Evolutionary conservation across 768 basidiomycete species (phyloP).

Genomic region (Mycena maculata): DNA sequence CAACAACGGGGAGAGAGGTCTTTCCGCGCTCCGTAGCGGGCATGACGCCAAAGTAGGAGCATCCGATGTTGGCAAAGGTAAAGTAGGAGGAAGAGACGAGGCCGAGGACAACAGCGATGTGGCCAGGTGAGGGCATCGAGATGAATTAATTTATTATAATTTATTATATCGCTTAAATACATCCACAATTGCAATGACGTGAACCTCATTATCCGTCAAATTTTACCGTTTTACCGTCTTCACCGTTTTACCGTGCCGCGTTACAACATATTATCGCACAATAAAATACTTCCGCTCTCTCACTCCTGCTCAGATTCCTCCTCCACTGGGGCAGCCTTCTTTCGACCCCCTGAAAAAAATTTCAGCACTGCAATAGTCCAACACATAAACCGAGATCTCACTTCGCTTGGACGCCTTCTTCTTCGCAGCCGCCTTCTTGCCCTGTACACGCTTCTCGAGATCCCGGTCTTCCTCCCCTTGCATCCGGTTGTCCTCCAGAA

Average conservation of each 20-base stretch:
- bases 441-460: constrained; percentile 85
- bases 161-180: too few species aligned
- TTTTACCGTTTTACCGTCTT: too few species aligned
- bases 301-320: constrained; percentile 32
- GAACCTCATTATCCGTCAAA: too few species aligned
- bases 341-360: constrained; percentile 31
- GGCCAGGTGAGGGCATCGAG: constrained; percentile 13
- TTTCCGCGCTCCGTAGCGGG: constrained; percentile 14
- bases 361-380: background rate
- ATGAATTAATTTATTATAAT: too few species aligned
- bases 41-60: constrained; percentile 16
- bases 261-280: constrained; percentile 27
- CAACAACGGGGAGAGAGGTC: constrained; percentile 3
- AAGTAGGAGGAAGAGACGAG: constrained; percentile 25
- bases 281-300: constrained; percentile 1
- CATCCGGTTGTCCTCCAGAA: constrained; percentile 81
- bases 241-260: too few species aligned
- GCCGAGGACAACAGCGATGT: constrained; percentile 8
- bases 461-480: constrained; percentile 95
- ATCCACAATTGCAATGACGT: too few species aligned
- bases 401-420: constrained; percentile 68
- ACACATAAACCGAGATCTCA: constrained; percentile 36
- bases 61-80: constrained; percentile 6
- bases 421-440: constrained; percentile 84
- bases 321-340: constrained; percentile 35